Base-by-base conservation (phyloP, 495 filamentous ascomycete species). In the Penicillium soppii region DNA sequence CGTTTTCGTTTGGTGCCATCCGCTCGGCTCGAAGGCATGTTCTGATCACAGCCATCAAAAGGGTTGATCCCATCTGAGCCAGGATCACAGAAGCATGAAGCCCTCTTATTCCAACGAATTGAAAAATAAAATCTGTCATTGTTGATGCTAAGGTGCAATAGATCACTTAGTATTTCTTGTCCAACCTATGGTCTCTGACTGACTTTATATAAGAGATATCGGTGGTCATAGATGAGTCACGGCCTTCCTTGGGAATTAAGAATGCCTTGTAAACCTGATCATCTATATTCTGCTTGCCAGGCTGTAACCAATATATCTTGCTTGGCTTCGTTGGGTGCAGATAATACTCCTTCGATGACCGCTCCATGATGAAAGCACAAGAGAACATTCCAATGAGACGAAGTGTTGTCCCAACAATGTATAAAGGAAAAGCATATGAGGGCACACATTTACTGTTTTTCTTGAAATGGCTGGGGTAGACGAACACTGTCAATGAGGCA, bases 51-150 rank as follows among this genome's bases (percentile, higher is more conserved):
- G 76, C 63, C 78, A 82, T 80, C 10, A 73, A 12, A 5, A 78
- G 49, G 1, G 72, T 79, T 1, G 72, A 70, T 0, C 65, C 71
- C 19, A 81, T 52, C 33, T 79, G 70, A 20, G 74, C 61, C 3
- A 80, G 48, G 13, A 71, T 72, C 5, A 76, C 70, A n/a, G 72
- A 75, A 17, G 76, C 70, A 39, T 79, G 71, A 20, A 82, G 62
- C 1, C 71, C 75, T 33, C 78, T 68, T 3, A 79, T 51, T 1
- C 79, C 79, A 5, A 76, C 57, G 49, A 82, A 82, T 53, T 82
- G 77, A 5, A 69, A 43, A 23, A 79, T 52, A 36, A 78, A 82
- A 1, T 78, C 79, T 1, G 66, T n/a, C 38, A 80, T 47, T 4
- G 71, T 74, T 1, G 73, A 38, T 1, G 20, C 15, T 10, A 73